Evolutionary conservation across 2,329 filamentous ascomycete species (phyloP).

Genomic region (Lasiodiplodia sp.): DNA sequence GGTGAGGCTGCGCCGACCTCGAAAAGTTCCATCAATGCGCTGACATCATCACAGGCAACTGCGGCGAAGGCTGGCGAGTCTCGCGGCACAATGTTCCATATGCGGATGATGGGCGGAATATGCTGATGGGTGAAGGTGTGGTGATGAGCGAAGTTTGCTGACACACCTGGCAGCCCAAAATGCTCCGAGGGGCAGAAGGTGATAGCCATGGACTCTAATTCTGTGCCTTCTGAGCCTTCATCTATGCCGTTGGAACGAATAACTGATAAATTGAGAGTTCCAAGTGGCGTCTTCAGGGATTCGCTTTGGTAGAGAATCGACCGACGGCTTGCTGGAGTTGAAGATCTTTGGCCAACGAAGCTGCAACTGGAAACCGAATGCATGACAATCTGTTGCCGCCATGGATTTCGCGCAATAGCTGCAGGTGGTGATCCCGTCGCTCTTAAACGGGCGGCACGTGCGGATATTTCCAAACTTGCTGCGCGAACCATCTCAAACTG

Average conservation of each 20-base stretch:
- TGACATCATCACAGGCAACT: background rate
- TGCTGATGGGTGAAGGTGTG: background rate
- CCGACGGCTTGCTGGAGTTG: background rate
- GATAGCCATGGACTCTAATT: background rate
- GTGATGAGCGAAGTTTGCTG: background rate
- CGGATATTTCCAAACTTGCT: slow-evolving; percentile 3
- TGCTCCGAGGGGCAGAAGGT: background rate
- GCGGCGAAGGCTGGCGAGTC: background rate
- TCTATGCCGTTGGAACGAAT: background rate
- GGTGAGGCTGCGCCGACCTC: background rate
- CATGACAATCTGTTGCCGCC: too few relatives aligned
- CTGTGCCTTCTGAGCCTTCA: background rate
- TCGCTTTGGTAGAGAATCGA: background rate
- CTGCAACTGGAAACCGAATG: background rate
- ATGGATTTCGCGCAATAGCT: background rate
- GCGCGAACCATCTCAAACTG: background rate
- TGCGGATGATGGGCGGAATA: background rate
- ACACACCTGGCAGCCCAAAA: background rate
- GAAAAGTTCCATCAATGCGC: background rate
- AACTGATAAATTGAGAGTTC: background rate
- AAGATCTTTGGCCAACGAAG: background rate
- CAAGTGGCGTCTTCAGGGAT: background rate
- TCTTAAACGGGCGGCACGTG: background rate
- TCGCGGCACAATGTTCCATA: background rate
- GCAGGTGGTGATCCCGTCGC: background rate